Percentiles rank a stretch among this genome's conserved stretches.
Evolutionary conservation across 164 flowering plant species (phyloP).

Genomic region (Houttuynia cordata): DNA sequence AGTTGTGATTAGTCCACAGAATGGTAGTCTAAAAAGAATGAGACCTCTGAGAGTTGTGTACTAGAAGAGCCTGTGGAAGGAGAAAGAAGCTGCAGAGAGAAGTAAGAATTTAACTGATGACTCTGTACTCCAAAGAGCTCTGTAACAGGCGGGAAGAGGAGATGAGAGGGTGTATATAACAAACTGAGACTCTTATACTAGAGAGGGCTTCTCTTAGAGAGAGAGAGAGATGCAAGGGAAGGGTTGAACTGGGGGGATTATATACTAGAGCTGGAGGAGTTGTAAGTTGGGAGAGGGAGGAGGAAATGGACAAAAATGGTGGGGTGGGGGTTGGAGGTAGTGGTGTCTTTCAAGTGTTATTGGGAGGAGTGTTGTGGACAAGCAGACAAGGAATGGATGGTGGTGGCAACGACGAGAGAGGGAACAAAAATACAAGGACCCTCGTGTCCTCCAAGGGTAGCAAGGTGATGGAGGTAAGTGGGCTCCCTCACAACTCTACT

Average conservation of each 20-base stretch:
- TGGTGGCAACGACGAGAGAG: constrained; percentile 1
- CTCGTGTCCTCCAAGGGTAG: constrained; percentile 27
- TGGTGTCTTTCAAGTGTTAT: constrained; percentile 24
- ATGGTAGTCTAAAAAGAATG: too few relatives aligned
- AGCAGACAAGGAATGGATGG: constrained; percentile 29
- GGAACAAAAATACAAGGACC: constrained; percentile 26
- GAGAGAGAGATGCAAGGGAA: not conserved
- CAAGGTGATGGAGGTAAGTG: not conserved
- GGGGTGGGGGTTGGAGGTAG: constrained; percentile 12
- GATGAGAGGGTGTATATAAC: not conserved
- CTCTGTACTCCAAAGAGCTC: not conserved
- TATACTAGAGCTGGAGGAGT: not conserved
- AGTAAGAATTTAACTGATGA: not conserved
- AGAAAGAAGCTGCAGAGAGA: not conserved
- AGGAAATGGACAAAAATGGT: constrained; percentile 23
- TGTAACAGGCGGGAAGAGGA: not conserved
- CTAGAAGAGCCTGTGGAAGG: not conserved
- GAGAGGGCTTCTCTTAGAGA: not conserved
- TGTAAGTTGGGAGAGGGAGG: not conserved
- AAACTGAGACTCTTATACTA: not conserved
- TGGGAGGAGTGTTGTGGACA: constrained; percentile 21
- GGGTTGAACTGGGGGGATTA: not conserved
- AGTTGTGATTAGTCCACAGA: not conserved
- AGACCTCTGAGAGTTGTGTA: not conserved
- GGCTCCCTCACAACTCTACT: constrained; percentile 12